Evolutionary conservation across 768 basidiomycete species (phyloP).

Genomic region (Boletus rufocinnamomeus): DNA sequence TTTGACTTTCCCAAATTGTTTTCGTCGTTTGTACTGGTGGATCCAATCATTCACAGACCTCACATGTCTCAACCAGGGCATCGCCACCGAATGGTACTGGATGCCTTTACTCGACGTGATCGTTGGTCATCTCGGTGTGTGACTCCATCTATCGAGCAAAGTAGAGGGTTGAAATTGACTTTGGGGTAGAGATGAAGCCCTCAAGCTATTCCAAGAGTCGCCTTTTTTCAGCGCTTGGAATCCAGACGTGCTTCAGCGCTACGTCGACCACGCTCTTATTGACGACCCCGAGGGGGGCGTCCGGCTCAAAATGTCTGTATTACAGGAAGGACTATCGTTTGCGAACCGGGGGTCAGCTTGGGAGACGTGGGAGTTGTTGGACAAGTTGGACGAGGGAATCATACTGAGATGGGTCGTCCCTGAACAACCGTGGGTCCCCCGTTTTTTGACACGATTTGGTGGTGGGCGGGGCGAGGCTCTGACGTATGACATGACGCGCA

Average conservation of each 20-base stretch:
- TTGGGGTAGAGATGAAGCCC: slow-evolving; percentile 57
- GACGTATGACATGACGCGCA: slow-evolving; percentile 3
- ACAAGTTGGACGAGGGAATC: slow-evolving; percentile 29
- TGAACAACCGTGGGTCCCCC: slow-evolving; percentile 15
- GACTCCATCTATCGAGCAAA: not conserved
- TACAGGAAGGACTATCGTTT: slow-evolving; percentile 68
- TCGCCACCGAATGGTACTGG: slow-evolving; percentile 26
- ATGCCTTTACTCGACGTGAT: slow-evolving; percentile 59
- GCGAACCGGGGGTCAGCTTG: slow-evolving; percentile 38
- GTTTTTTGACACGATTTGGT: not conserved
- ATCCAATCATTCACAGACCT: slow-evolving; percentile 63
- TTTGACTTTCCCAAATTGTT: slow-evolving; percentile 65
- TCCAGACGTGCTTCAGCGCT: slow-evolving; percentile 56
- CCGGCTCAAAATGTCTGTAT: slow-evolving; percentile 62
- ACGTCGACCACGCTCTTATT: slow-evolving; percentile 58
- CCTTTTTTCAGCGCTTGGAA: slow-evolving; percentile 78
- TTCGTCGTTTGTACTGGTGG: slow-evolving; percentile 69
- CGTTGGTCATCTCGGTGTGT: slow-evolving; percentile 64
- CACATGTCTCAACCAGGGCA: not conserved
- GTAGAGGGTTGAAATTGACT: not conserved
- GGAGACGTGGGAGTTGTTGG: slow-evolving; percentile 34
- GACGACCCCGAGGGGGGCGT: slow-evolving; percentile 41
- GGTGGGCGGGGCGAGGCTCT: not conserved
- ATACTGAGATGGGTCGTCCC: slow-evolving; percentile 35
- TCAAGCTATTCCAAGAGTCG: slow-evolving; percentile 45